Evolutionary conservation across 495 filamentous ascomycete genomes (phyloP), one percentile per base, ranked within the genome.

Genomic region (Tuber borchii): DNA sequence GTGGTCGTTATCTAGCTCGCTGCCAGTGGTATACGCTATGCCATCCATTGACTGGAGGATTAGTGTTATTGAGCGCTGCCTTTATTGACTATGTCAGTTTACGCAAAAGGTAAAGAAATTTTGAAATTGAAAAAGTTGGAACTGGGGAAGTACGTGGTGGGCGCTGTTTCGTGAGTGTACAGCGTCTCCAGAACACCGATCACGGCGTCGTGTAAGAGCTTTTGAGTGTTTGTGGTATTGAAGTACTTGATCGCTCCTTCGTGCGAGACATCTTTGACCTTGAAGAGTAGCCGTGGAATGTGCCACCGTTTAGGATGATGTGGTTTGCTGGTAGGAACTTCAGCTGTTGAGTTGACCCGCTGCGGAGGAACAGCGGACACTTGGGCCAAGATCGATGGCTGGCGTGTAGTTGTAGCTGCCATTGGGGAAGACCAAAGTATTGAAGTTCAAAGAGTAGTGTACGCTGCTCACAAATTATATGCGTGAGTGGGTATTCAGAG

Each of bases 1-100:
- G 86, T 97, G 93, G 82, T 96, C 93, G 68, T 88, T 75, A 84
- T 97, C 95, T 10, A 97, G 87, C 51, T 94, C 92, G 20, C 85
- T 89, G 77, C 94, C 93, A 0, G 88, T 92, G 6, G 95, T 99
- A 84, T 97, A 95, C 46, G 95, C 95, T 12, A 98, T 90, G 26
- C 94, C 94, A 68, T 79, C 85, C 87, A 96, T 93, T 72, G 90
- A 85, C 7, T 91, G 90, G 20, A 97, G 87, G 77, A 97, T 86
- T n/a, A 98, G 83, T 0, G 94, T 97, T n/a, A 98, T 89, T 31
- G 93, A 95, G 61, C 93, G 91, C 34, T 81, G 12, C 87, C 91
- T 43, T 84, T 82, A 7, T 88, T 89, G 39, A 88, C 84, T 48
- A 77, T 76, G 84, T 86, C 14, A 65, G 56, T 34, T 65, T 12